Conservation (phyloP, 2,329 filamentous ascomycete genomes). For the Pleurostoma richardsiae region DNA sequence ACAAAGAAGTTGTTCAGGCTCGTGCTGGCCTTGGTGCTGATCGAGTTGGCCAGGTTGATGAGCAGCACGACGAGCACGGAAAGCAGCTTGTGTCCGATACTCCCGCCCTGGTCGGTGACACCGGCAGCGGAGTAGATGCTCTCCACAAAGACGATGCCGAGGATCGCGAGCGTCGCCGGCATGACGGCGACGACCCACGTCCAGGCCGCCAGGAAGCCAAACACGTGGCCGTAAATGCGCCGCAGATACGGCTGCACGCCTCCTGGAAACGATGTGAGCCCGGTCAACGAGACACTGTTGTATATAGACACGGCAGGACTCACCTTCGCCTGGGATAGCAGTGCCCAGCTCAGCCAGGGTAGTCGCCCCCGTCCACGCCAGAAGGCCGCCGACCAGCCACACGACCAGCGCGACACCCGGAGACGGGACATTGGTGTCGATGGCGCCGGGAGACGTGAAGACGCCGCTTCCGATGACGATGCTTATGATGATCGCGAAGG, state of each 20-base stretch:
- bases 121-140: slow-evolving; percentile 50
- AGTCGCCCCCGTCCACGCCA: slow-evolving; percentile 60
- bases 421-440: slow-evolving; percentile 59
- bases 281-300: neutral
- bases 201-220: slow-evolving; percentile 61
- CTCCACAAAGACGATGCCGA: slow-evolving; percentile 59
- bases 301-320: slow-evolving; percentile 2
- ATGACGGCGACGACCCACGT: slow-evolving; percentile 62
- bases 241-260: slow-evolving; percentile 59
- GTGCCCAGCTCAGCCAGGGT: slow-evolving; percentile 61
- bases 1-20: slow-evolving; percentile 52
- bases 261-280: slow-evolving; percentile 24
- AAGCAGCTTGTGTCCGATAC: slow-evolving; percentile 43
- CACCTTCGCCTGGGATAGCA: slow-evolving; percentile 55
- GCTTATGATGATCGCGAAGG: slow-evolving; percentile 56
- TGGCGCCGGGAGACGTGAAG: slow-evolving; percentile 59
- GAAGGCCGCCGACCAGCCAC: slow-evolving; percentile 56
- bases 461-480: slow-evolving; percentile 62
- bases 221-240: slow-evolving; percentile 55
- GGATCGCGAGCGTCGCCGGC: slow-evolving; percentile 59
- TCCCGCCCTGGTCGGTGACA: slow-evolving; percentile 35
- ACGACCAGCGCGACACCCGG: slow-evolving; percentile 52
- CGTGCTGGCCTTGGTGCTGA: slow-evolving; percentile 51
- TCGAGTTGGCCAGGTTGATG: slow-evolving; percentile 46
- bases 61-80: slow-evolving; percentile 40